These are phyloP conservation scores for Globisporangium radiosum DNA, from an alignment of 352 stramenopile genomes.

Conservation along the genomic window DNA sequence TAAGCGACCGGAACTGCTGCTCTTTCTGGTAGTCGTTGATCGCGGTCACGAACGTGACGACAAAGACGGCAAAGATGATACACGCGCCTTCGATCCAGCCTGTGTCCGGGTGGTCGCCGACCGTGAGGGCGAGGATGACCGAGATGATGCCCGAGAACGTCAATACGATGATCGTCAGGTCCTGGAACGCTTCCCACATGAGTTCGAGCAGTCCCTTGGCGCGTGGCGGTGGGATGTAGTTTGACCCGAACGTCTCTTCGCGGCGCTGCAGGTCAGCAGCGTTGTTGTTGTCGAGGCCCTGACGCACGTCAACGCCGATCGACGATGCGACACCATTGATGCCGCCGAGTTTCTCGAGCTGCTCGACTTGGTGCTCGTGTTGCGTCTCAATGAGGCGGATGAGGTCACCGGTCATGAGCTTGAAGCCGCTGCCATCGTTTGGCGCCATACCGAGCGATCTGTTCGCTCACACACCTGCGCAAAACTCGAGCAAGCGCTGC, in stretches of 20 bases:
- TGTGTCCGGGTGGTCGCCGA: slow-evolving; percentile 50
- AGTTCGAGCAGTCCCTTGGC: slow-evolving; percentile 58
- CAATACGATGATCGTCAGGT: slow-evolving; percentile 68
- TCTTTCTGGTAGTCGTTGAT: slow-evolving; percentile 92
- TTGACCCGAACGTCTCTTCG: slow-evolving; percentile 42
- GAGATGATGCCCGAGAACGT: slow-evolving; percentile 49
- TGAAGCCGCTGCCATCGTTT: slow-evolving; percentile 21
- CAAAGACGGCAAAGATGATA: slow-evolving; percentile 88
- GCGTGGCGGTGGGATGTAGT: slow-evolving; percentile 48
- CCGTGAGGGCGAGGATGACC: slow-evolving; percentile 37
- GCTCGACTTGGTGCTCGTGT: slow-evolving; percentile 46
- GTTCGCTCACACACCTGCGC: neutral
- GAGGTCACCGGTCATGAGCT: slow-evolving; percentile 42
- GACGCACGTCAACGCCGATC: slow-evolving; percentile 34
- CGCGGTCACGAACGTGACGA: slow-evolving; percentile 88
- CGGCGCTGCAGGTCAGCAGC: slow-evolving; percentile 24
- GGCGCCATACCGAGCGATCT: slow-evolving; percentile 1
- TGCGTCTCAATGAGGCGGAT: slow-evolving; percentile 69
- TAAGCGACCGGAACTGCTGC: slow-evolving; percentile 83
- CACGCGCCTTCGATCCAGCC: slow-evolving; percentile 89
- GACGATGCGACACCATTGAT: slow-evolving; percentile 46
- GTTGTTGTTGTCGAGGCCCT: slow-evolving; percentile 50
- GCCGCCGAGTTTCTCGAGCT: slow-evolving; percentile 44
- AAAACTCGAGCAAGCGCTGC: neutral
- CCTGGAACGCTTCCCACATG: slow-evolving; percentile 88